Conservation (phyloP, 2,329 filamentous ascomycete genomes). For the Fusarium cicatricum region DNA sequence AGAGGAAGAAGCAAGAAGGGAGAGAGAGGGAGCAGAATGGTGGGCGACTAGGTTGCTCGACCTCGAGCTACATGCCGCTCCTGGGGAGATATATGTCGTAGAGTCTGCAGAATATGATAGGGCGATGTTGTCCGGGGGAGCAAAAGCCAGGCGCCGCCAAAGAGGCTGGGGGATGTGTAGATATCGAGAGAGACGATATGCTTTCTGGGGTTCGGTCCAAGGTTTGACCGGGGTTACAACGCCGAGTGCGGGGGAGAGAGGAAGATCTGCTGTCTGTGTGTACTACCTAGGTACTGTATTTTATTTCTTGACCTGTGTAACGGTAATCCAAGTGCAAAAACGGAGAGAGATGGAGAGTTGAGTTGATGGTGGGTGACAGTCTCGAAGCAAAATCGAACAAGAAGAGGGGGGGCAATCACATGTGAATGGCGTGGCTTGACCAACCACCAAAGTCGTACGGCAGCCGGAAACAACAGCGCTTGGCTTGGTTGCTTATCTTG, state of each 20-base stretch:
- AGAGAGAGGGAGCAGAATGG: slow-evolving; percentile 3
- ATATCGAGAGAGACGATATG: too few species aligned
- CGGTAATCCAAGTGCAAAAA: too few species aligned
- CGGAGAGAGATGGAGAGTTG: background rate
- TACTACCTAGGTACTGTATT: too few species aligned
- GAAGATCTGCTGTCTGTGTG: too few species aligned
- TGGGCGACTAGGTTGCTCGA: slow-evolving; percentile 10
- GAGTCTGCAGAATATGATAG: slow-evolving; percentile 22
- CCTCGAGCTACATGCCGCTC: slow-evolving; percentile 17
- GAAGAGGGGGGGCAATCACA: slow-evolving; percentile 33
- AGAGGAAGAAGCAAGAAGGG: too few species aligned
- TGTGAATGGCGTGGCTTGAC: slow-evolving; percentile 26
- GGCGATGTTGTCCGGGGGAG: slow-evolving; percentile 21
- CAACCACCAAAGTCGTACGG: slow-evolving; percentile 5
- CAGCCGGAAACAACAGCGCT: too few species aligned
- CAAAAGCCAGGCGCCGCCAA: slow-evolving; percentile 6
- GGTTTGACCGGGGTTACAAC: background rate
- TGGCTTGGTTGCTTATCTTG: too few species aligned
- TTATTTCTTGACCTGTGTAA: too few species aligned
- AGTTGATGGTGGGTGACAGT: too few species aligned
- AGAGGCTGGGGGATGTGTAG: slow-evolving; percentile 15
- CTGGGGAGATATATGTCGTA: slow-evolving; percentile 15
- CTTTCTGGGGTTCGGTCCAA: too few species aligned
- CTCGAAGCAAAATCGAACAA: background rate
- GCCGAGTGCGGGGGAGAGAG: background rate